Base-by-base conservation (phyloP, 352 stramenopile genomes). In the Sclerospora graminicola region DNA sequence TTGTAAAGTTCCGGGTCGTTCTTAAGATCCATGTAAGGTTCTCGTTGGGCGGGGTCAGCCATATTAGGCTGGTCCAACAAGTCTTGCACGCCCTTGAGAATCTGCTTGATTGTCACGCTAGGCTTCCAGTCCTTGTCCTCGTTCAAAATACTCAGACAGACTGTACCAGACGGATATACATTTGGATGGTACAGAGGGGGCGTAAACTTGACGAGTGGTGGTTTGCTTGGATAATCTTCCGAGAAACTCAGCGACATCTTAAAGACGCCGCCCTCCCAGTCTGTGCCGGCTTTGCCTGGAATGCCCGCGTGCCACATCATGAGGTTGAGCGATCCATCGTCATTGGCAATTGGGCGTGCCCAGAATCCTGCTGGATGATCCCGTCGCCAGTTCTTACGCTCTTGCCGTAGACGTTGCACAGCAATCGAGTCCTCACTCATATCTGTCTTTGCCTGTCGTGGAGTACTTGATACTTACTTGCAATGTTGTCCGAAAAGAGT, bases 121-220 rank as follows among this genome's bases (percentile, higher is more conserved):
- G 96, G 96, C 60, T 97, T 95, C 96, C 96, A 99, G 59, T 95
- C 94, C 63, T 98, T 94, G 73, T 99, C 96, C 73, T 98, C 96
- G 61, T 98, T 98, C 28, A 99, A 53, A 56, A 99, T 99, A 54
- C 82, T 97, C 18, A 98, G 66, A 66, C 96, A 99, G 37, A 99
- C 95, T 2, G 96, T 99, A 31, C 96, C 96, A 8, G 84, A 96
- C 15, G 92, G 92, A 63, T 98, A 98, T 32, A 98, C 89, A 54
- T 97, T 97, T 20, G 92, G 89, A 57, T 99, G 96, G 53, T 98
- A 98, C 9, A 99, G 71, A 28, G 94, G 92, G 27, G 96, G 95
- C 16, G 95, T 82, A 75, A 98, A 99, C 73, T 98, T 97, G 73
- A 96, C 97, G 50, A 98, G 97, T 43, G 96, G 96, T 34, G 96